phyloP scores from a whole-genome alignment of 75 land plant genomes.

The Sequoia sempervirens region DNA sequence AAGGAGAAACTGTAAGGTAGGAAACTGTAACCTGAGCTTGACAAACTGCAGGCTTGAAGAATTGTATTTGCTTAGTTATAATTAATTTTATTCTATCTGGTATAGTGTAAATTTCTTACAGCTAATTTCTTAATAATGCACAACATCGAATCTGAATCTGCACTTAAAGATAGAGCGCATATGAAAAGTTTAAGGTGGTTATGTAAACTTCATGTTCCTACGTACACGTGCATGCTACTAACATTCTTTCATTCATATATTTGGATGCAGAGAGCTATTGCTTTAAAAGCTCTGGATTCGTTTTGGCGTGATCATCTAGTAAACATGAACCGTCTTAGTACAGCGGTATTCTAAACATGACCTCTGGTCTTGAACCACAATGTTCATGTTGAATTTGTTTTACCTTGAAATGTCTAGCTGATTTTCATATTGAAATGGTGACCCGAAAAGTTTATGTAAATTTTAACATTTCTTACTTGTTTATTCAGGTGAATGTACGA shows the following conservation, averaged over 20 bases:
- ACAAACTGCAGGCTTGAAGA: background rate
- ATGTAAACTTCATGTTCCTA: background rate
- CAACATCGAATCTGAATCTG: background rate
- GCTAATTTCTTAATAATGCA: background rate
- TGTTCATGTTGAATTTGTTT: background rate
- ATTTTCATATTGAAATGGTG: background rate
- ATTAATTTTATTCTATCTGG: background rate
- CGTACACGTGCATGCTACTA: background rate
- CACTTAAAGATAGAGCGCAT: background rate
- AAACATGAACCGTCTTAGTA: slow-evolving; percentile 90
- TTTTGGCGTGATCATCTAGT: slow-evolving; percentile 96
- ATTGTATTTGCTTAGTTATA: background rate
- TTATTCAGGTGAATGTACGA: slow-evolving; percentile 80
- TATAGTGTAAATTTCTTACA: background rate
- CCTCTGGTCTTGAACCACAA: background rate
- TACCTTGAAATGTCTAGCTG: background rate
- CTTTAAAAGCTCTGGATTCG: slow-evolving; percentile 72
- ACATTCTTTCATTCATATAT: background rate
- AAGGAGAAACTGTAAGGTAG: background rate
- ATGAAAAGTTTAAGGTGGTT: background rate
- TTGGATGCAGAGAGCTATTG: slow-evolving; percentile 54
- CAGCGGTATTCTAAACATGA: slow-evolving; percentile 52
- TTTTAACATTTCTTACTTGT: background rate
- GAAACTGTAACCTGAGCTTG: background rate
- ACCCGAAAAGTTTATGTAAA: background rate